Evolutionary conservation across 2,329 filamentous ascomycete genomes (phyloP).

Genomic region (Ophiocordyceps camponoti-saundersi): DNA sequence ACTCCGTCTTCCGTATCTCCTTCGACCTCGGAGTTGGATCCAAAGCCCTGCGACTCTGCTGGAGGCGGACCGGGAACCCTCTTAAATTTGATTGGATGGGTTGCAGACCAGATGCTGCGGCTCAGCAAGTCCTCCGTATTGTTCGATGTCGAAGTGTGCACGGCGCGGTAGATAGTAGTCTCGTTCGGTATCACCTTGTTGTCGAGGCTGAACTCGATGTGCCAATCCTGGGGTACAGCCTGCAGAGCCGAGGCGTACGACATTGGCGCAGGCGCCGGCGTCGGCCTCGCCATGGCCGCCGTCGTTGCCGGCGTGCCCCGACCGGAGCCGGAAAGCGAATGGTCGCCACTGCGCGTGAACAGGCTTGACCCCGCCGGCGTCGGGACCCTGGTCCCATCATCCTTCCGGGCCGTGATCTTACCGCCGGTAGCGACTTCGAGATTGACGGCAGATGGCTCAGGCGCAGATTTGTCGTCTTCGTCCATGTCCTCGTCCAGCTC

Average conservation of each 20-base stretch:
- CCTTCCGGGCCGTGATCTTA: slow-evolving; percentile 78
- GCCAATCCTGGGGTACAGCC: slow-evolving; percentile 77
- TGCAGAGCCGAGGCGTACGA: slow-evolving; percentile 78
- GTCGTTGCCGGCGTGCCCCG: slow-evolving; percentile 30
- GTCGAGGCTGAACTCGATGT: slow-evolving; percentile 86
- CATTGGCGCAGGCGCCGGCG: slow-evolving; percentile 36
- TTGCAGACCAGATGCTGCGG: slow-evolving; percentile 74
- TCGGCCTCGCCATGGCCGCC: slow-evolving; percentile 38
- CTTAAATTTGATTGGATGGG: slow-evolving; percentile 85
- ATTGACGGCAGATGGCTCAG: slow-evolving; percentile 73
- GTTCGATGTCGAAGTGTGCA: slow-evolving; percentile 43
- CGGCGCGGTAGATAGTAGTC: slow-evolving; percentile 88
- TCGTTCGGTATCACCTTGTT: slow-evolving; percentile 73
- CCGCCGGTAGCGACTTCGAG: slow-evolving; percentile 76
- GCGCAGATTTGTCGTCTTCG: slow-evolving; percentile 46
- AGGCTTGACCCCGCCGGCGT: slow-evolving; percentile 52
- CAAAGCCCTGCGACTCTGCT: slow-evolving; percentile 49
- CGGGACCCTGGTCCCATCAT: slow-evolving; percentile 73
- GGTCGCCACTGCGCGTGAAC: slow-evolving; percentile 22
- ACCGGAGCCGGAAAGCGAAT: slow-evolving; percentile 13
- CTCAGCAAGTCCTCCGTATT: slow-evolving; percentile 45
- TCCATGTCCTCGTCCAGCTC: slow-evolving; percentile 77
- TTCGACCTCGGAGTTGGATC: slow-evolving; percentile 24
- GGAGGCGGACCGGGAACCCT: slow-evolving; percentile 72
- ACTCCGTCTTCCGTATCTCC: slow-evolving; percentile 42